These are phyloP conservation scores for Eucalyptus marginata DNA, from an alignment of 345 rosid species.

Conservation along the genomic window DNA sequence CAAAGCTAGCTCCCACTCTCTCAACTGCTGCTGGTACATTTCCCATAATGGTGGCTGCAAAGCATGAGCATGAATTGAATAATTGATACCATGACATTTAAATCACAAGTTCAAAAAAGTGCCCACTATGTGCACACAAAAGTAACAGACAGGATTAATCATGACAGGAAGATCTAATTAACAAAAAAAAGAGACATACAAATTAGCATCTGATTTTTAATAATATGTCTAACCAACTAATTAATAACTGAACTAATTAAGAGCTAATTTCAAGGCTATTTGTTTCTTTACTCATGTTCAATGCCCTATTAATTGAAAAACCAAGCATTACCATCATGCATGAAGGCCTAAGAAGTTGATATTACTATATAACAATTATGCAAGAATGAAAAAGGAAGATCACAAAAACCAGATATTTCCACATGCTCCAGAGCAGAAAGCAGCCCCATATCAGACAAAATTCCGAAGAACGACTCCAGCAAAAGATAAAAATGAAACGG, in stretches of 20 bases:
- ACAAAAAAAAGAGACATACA: not conserved
- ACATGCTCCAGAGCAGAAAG: not conserved
- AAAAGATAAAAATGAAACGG: not conserved
- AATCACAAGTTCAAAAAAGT: not conserved
- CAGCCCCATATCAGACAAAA: not conserved
- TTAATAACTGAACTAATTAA: not conserved
- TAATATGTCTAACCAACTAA: not conserved
- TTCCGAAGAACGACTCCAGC: not conserved
- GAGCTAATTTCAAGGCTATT: not conserved
- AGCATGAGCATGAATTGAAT: not conserved
- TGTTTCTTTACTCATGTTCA: not conserved
- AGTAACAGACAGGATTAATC: not conserved
- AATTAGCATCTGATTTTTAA: not conserved
- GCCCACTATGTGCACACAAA: not conserved
- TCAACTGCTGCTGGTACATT: constrained; percentile 67
- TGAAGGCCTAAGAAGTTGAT: not conserved
- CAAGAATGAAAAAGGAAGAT: not conserved
- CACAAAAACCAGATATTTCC: not conserved
- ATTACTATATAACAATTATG: too few relatives aligned
- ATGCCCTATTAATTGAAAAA: not conserved
- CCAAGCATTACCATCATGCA: not conserved
- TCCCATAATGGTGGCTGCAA: constrained; percentile 85
- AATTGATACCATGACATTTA: not conserved
- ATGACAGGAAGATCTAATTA: not conserved
- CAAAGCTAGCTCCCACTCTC: constrained; percentile 67